Percentiles rank a stretch among this genome's conserved stretches.
Conservation (phyloP, 805 yeast species). For the Monosporozyma solicola region DNA sequence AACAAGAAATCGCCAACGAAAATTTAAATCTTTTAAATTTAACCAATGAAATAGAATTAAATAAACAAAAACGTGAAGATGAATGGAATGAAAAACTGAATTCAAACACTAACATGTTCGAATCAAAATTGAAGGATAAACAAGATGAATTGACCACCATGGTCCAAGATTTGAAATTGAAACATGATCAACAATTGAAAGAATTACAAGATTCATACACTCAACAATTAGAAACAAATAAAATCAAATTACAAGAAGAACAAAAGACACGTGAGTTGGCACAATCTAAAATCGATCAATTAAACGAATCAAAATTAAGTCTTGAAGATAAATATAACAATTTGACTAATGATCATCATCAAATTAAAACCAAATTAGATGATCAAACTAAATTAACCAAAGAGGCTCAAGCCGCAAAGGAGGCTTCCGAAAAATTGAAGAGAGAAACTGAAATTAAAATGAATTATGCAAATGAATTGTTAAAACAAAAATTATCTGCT, state of each 20-base stretch:
- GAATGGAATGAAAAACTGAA: slow-evolving; percentile 20
- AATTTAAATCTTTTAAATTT: slow-evolving; percentile 18
- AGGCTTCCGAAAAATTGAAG: slow-evolving; percentile 5
- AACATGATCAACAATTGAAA: slow-evolving; percentile 19
- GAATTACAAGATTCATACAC: slow-evolving; percentile 15
- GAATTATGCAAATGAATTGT: neutral
- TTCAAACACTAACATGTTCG: slow-evolving; percentile 19
- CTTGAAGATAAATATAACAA: neutral
- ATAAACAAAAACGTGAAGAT: slow-evolving; percentile 20
- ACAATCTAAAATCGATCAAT: slow-evolving; percentile 6
- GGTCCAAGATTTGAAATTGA: slow-evolving; percentile 10
- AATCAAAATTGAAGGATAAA: slow-evolving; percentile 18
- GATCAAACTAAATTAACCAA: neutral
- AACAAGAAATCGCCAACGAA: slow-evolving; percentile 26
- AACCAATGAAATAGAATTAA: slow-evolving; percentile 23
- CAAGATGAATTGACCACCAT: slow-evolving; percentile 17
- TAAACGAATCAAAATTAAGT: slow-evolving; percentile 7
- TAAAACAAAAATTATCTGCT: neutral
- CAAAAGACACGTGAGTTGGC: slow-evolving; percentile 11
- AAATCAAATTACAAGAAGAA: slow-evolving; percentile 1
- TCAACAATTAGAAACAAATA: slow-evolving; percentile 9
- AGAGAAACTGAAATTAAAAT: slow-evolving; percentile 17
- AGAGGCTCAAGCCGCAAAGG: slow-evolving; percentile 6
- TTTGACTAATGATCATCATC: neutral
- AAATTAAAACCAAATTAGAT: neutral